Evolutionary conservation across 495 filamentous ascomycete species (phyloP).

Genomic region (Talaromyces ruber): DNA sequence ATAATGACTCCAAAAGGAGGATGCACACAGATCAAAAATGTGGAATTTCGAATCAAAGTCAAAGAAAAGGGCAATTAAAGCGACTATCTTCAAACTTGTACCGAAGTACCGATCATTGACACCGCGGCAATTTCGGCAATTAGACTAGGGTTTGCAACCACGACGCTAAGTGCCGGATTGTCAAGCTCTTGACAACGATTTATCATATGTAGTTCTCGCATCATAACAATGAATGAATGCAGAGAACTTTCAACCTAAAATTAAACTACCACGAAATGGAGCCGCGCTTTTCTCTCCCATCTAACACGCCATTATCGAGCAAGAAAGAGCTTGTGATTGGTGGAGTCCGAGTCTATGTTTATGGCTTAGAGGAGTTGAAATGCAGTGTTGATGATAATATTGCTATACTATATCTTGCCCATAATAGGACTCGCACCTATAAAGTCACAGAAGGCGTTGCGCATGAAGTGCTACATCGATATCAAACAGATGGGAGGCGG

Average conservation of each 20-base stretch:
- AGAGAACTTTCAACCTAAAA: not conserved
- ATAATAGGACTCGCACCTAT: conserved; percentile 1
- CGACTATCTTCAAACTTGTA: no score
- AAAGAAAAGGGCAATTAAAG: no score
- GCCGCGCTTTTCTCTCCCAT: not conserved
- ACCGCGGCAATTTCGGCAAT: no score
- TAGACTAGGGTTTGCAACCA: no score
- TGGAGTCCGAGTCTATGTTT: not conserved
- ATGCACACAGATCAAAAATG: no score
- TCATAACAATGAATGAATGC: not conserved
- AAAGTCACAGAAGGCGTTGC: not conserved
- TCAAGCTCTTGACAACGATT: not conserved
- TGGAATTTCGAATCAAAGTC: no score
- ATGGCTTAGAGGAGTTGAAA: not conserved
- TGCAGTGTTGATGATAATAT: not conserved
- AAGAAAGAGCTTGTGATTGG: not conserved
- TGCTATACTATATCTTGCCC: not conserved
- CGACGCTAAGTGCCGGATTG: no score
- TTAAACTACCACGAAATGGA: not conserved
- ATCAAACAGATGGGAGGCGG: not conserved
- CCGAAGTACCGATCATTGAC: no score
- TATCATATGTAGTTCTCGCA: not conserved
- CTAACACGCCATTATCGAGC: not conserved
- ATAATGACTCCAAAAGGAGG: no score
- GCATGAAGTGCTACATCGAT: not conserved